Evolutionary conservation across 2,329 filamentous ascomycete genomes (phyloP), one percentile per base, ranked within the genome.

Genomic region (Trichothecium sympodiale): DNA sequence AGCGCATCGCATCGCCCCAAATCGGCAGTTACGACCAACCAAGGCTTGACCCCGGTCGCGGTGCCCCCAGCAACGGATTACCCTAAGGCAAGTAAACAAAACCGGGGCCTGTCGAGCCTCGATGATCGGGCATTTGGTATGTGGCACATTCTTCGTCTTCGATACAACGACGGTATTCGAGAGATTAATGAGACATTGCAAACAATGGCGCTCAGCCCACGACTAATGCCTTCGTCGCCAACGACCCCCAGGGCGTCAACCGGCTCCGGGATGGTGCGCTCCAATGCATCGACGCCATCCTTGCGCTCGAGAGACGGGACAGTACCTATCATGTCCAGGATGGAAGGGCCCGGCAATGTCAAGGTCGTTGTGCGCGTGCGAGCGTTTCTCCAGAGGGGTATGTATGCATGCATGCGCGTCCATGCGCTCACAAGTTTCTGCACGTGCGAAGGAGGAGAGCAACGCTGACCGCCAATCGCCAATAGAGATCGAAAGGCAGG

Each of bases 281-380:
- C 83, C 15, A 80, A 75, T 37, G 83, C 83, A 33, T 88, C 83
- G 37, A 88, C 81, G 39, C 83, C 83, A 26, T 87, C 83, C 17
- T 62, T 89, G 49, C 74, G 83, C 41, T 81, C 81, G 28, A 74
- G 77, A 53, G 80, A 85, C 62, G 74, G 74, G 34, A 73, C 71
- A n/a, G 58, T 77, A 28, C 69, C 75, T 17, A 57, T 71, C 40
- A 64, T 67, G 48, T 63, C 64, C 46, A 68, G 63, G 53, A 70
- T 71, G 65, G 67, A 77, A 51, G 83, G 82, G 37, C 80, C 77
- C 42, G 83, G 82, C 38, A 91, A 91, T 58, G 84, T 91, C 40
- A 73, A 77, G 48, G 84, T 91, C 18, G 84, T 89, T 20, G 84
- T 91, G 41, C 71, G 84, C 54, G 83, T 89, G 38, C 69, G 84